Evolutionary conservation across 306 rosid species (phyloP), one percentile per base, ranked within the genome.

Genomic region (Medicago arabica): DNA sequence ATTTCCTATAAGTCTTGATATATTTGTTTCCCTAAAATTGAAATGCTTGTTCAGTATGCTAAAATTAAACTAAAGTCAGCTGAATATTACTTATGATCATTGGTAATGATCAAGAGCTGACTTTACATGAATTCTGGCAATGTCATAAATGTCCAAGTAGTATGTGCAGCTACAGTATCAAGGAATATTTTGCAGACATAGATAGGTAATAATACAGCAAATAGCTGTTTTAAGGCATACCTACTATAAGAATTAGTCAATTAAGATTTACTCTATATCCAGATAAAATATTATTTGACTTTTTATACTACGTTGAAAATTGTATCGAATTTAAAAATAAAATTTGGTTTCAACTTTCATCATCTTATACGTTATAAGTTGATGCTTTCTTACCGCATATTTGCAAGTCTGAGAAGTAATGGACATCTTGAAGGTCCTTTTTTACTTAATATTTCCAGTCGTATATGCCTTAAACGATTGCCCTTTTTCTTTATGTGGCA

Each of bases 371-470:
- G 38, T 34, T 34, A 34, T 34, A 77, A 75, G 72, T 41, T 51
- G 67, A 40, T 61, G 44, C n/a, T 12, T 36, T 36, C 70, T 71
- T 6, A 73, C 66, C 16, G 0, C 21, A 63, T 47, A 80, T 72
- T 61, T 61, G 61, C 75, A 31, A 78, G n/a, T 70, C 75, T 60
- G 43, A 70, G 75, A 71, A 77, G 10, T 38, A 67, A 88, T 90
- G 96, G 83, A 34, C 18, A 67, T 69, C 80, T 40, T 79, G n/a
- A 74, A 80, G 40, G n/a, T 76, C 69, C 54, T 87, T 73, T 39
- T 79, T 28, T 81, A 82, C 85, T 60, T 87, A 80, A 51, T 84
- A 72, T 44, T 77, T 70, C 84, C 93, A 68, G 63, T 71, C 79
- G 53, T 61, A 60, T 44, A 28, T 36, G 75, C 87, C 40, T 38